phyloP scores from a whole-genome alignment of 495 filamentous ascomycete genomes.

The Tuber brumale region DNA sequence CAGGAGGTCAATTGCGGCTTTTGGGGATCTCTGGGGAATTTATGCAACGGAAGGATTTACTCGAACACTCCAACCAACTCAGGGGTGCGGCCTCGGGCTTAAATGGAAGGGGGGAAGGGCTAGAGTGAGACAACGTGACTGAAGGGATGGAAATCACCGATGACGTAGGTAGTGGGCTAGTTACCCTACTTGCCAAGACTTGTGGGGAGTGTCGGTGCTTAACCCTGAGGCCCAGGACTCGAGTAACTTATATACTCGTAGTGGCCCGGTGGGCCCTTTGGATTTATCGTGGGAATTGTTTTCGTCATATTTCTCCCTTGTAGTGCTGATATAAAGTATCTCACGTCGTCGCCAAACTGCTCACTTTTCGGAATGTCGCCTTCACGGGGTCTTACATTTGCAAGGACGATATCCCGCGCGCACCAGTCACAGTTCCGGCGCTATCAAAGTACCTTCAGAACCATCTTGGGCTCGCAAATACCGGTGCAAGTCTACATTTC shows the following conservation, averaged over 20 bases:
- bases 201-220: neutral
- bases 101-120: neutral
- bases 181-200: neutral
- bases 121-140: conserved; percentile 1
- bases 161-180: neutral
- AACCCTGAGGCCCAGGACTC: neutral
- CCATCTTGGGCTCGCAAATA: conserved; percentile 24
- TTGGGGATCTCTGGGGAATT: neutral
- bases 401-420: neutral
- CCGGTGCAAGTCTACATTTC: conserved; percentile 68
- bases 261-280: neutral
- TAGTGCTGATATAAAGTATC: neutral
- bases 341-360: neutral
- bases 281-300: neutral
- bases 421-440: neutral
- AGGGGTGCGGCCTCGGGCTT: neutral
- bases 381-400: conserved; percentile 37
- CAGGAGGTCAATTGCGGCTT: neutral
- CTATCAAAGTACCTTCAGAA: conserved; percentile 15
- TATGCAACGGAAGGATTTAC: conserved; percentile 2
- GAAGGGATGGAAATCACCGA: neutral
- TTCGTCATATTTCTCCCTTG: neutral
- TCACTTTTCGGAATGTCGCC: conserved; percentile 42
- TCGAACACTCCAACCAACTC: neutral
- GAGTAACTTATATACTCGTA: neutral